Base-by-base conservation (phyloP, 176 grass and related monocot species). In the Bromus sterilis region DNA sequence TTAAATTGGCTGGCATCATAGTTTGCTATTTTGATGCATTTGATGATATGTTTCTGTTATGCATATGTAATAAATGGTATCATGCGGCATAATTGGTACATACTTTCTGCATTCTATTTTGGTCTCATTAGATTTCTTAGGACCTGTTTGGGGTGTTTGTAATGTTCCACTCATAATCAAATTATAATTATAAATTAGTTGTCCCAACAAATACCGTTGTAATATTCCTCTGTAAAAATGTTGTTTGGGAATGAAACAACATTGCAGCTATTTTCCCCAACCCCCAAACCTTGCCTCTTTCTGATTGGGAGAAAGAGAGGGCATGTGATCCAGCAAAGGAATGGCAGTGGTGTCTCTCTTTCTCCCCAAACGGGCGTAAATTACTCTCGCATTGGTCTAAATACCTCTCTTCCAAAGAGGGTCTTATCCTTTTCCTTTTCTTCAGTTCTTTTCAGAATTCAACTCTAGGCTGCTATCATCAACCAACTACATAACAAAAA, bases 381-480 rank as follows among this genome's bases (percentile, higher is more conserved):
- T 53, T 53, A 53, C 18, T 21, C 7, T 53, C 18, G 49, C 21
- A 53, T 53, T 21, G 18, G 48, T 15, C 44, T 48, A 48, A 48
- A 48, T 53, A 53, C 18, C 49, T 53, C 48, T 21, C 2, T 53
- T 21, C 49, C 20, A 53, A 53, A 53, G 18, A 53, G 49, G 49
- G 49, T 20, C 49, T 53, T 60, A 84, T 74, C 13, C 69, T 16
- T 74, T 89, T 89, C 39, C 20, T 34, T 77, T 31, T 42, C 32
- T 56, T 46, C 81, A 98, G 95, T 98, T 98, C 83, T 98, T 98
- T 82, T 48, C 75, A 75, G 95, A 98, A 90, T 98, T 94, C 86
- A 94, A 98, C 80, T 66, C 88, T 53, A 94, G 92, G 88, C 85
- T 98, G 84, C 61, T 98, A 32, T 92, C 90, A 80, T 98, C 95